phyloP scores from a whole-genome alignment of 164 flowering plant species.

The Brasenia schreberi region DNA sequence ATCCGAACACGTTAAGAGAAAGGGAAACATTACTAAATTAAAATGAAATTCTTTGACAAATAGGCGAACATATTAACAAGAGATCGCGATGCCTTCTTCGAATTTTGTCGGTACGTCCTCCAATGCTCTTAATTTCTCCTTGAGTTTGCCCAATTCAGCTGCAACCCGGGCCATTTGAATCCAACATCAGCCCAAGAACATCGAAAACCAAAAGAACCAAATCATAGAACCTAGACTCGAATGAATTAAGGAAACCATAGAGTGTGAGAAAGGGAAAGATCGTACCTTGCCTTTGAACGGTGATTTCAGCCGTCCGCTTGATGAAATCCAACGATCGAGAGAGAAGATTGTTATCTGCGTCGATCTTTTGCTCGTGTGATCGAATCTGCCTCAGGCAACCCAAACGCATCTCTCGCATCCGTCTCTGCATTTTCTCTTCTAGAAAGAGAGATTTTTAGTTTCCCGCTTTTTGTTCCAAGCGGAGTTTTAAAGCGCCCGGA shows the following conservation, averaged over 20 bases:
- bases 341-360: background rate
- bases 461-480: background rate
- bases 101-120: slow-evolving; percentile 66
- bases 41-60: background rate
- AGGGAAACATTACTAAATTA: too few species aligned
- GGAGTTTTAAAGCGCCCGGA: too few species aligned
- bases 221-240: too few species aligned
- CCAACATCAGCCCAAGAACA: slow-evolving; percentile 20
- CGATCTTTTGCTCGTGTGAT: background rate
- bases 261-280: too few species aligned
- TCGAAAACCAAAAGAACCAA: too few species aligned
- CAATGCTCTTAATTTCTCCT: slow-evolving; percentile 35
- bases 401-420: background rate
- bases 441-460: background rate
- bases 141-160: slow-evolving; percentile 43
- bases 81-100: slow-evolving; percentile 39
- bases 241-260: too few species aligned
- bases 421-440: background rate
- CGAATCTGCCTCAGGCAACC: background rate
- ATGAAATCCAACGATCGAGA: background rate
- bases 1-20: too few species aligned
- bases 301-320: background rate
- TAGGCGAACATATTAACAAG: too few species aligned
- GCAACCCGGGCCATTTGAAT: slow-evolving; percentile 18
- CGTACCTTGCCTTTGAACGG: background rate